Evolutionary conservation across 225 moss, liverwort and hornwort genomes (phyloP).

Genomic region (Ulota crispa): DNA sequence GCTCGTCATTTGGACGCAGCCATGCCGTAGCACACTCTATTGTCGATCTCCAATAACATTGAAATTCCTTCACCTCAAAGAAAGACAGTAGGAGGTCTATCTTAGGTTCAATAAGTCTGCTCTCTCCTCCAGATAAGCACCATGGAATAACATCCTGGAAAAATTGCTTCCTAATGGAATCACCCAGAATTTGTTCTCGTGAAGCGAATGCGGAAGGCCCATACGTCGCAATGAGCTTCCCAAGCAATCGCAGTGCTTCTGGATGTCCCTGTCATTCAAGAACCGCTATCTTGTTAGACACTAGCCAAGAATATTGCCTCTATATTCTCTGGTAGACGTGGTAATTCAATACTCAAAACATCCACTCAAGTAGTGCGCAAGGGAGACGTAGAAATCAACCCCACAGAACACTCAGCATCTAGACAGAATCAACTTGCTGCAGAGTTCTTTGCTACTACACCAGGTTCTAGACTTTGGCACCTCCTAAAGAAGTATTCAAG

Average conservation of each 20-base stretch:
- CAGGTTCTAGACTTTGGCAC: not conserved
- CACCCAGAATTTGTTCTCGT: constrained; percentile 23
- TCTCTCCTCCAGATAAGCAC: constrained; percentile 71
- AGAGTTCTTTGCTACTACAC: constrained; percentile 7
- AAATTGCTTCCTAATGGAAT: constrained; percentile 39
- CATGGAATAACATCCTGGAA: constrained; percentile 80
- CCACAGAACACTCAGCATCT: not conserved
- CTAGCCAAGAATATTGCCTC: not conserved
- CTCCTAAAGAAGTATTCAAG: not conserved
- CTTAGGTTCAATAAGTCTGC: constrained; percentile 56
- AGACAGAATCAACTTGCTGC: constrained; percentile 9
- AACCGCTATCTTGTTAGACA: constrained; percentile 15
- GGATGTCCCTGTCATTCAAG: constrained; percentile 64
- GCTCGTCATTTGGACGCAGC: constrained; percentile 40
- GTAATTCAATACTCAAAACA: not conserved
- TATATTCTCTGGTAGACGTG: not conserved
- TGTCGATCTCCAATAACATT: constrained; percentile 66
- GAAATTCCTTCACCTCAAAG: constrained; percentile 62
- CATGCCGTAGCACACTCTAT: constrained; percentile 59
- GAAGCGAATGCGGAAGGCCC: constrained; percentile 66
- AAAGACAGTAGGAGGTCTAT: constrained; percentile 81
- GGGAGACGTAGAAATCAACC: not conserved
- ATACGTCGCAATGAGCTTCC: constrained; percentile 67
- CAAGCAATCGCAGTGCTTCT: constrained; percentile 75
- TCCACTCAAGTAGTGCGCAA: constrained; percentile 6